phyloP scores from a whole-genome alignment of 495 filamentous ascomycete genomes.

The Penicillium odoratum region DNA sequence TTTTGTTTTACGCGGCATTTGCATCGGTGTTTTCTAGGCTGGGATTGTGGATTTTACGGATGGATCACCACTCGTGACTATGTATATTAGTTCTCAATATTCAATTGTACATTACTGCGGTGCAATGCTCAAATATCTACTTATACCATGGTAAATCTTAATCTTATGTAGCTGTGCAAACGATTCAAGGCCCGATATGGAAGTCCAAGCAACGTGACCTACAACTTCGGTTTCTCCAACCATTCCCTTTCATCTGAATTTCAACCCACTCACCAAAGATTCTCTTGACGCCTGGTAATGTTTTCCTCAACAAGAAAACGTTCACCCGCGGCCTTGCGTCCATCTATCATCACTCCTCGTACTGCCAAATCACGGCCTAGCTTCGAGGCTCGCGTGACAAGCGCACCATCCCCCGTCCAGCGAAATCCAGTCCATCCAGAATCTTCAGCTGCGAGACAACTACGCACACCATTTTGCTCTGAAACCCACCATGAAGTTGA shows the following conservation, averaged over 20 bases:
- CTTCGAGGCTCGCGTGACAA: slow-evolving; percentile 6
- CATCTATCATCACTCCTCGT: slow-evolving; percentile 14
- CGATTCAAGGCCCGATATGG: neutral
- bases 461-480: slow-evolving; percentile 14
- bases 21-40: slow-evolving; percentile 6
- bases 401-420: slow-evolving; percentile 5
- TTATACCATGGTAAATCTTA: neutral
- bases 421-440: slow-evolving; percentile 7
- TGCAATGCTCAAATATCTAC: neutral
- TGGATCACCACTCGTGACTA: slow-evolving; percentile 23
- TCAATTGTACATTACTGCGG: slow-evolving; percentile 15
- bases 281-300: slow-evolving; percentile 13
- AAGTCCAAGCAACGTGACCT: neutral
- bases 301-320: slow-evolving; percentile 26
- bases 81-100: slow-evolving; percentile 17
- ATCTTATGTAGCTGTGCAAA: neutral
- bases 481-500: slow-evolving; percentile 8
- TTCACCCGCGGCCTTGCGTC: slow-evolving; percentile 11
- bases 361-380: slow-evolving; percentile 15
- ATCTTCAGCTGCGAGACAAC: slow-evolving; percentile 8
- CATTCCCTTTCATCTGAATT: neutral
- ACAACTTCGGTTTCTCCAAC: neutral
- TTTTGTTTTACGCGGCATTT: slow-evolving; percentile 3
- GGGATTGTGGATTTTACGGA: slow-evolving; percentile 7
- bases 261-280: neutral